Evolutionary conservation across 495 filamentous ascomycete species (phyloP).

Genomic region (Baudoinia panamericana): DNA sequence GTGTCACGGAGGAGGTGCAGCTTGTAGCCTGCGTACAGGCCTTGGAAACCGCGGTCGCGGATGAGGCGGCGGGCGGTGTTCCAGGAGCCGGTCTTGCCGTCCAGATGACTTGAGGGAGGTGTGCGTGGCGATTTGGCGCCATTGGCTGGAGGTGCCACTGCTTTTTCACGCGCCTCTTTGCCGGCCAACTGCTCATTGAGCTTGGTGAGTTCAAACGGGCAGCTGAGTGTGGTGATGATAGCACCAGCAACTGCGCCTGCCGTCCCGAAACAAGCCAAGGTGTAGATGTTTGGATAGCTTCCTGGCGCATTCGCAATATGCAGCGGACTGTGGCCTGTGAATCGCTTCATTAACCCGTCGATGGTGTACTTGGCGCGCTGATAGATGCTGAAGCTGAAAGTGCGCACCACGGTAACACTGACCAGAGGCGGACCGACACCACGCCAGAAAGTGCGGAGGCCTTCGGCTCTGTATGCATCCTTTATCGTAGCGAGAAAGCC

Average conservation of each 20-base stretch:
- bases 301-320: constrained; percentile 56
- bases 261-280: constrained; percentile 59
- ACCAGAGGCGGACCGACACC: constrained; percentile 60
- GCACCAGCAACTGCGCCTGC: constrained; percentile 71
- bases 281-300: constrained; percentile 53
- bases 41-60: constrained; percentile 58
- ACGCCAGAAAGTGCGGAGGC: constrained; percentile 63
- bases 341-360: constrained; percentile 45
- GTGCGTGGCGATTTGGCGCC: not conserved
- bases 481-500: constrained; percentile 17
- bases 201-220: constrained; percentile 90
- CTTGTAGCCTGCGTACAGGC: constrained; percentile 77
- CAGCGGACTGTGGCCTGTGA: constrained; percentile 58
- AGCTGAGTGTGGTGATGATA: constrained; percentile 70
- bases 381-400: constrained; percentile 88
- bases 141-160: too few species aligned
- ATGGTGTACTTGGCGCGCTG: constrained; percentile 68
- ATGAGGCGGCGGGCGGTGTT: constrained; percentile 69
- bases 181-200: constrained; percentile 80
- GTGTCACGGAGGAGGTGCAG: constrained; percentile 79
- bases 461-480: constrained; percentile 59
- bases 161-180: constrained; percentile 49
- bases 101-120: not conserved
- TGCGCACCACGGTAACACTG: constrained; percentile 79
- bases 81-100: constrained; percentile 57